Evolutionary conservation across 371 early-diverging fungal genomes (phyloP), one percentile per base, ranked within the genome.

Genomic region (Gilbertella persicaria): DNA sequence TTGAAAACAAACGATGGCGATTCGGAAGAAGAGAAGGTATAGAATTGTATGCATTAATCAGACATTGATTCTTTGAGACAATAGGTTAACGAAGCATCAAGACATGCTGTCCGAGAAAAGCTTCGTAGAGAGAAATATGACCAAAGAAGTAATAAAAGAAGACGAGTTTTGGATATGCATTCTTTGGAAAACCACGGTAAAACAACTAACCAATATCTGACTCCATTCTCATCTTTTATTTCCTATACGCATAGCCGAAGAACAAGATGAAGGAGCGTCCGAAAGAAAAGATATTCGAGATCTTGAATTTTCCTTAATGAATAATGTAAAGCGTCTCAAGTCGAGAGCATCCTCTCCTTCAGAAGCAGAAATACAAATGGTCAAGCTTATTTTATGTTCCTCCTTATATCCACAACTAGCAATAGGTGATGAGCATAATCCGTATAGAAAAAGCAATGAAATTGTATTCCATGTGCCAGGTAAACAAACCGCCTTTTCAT

Each of bases 401-500:
- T 80, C 87, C 10, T 53, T 88, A 5, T 88, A 86, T 56, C 88
- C 88, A 2, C 77, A 88, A 39, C 47, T 86, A 25, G 86, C 87
- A 16, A 76, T 85, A 38, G 73, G 84, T 2, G 88, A 88, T 53
- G 82, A 78, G 13, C 79, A 82, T 28, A 88, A 88, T 48, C 71
- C 71, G 4, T 63, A 75, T 44, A 56, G 84, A 21, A 75, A 75
- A 16, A 73, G 70, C 21, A 73, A 76, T 20, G 88, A 88, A 36
- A 69, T 85, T 55, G 67, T 84, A 9, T 80, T 77, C 43, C 77
- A 80, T 55, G 67, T 75, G 4, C 60, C 66, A 36, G 62, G 76
- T 73, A 62, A 45, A 20, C 2, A 14, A 12, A 26, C 5, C 10
- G 37, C 14, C 4, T 13, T 30, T 46, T 30, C 8, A 37, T 6